Percentiles rank a stretch among this genome's conserved stretches.
These are phyloP conservation scores for Lithocarpus polystachyus DNA, from an alignment of 306 rosid genomes.

Conservation along the genomic window DNA sequence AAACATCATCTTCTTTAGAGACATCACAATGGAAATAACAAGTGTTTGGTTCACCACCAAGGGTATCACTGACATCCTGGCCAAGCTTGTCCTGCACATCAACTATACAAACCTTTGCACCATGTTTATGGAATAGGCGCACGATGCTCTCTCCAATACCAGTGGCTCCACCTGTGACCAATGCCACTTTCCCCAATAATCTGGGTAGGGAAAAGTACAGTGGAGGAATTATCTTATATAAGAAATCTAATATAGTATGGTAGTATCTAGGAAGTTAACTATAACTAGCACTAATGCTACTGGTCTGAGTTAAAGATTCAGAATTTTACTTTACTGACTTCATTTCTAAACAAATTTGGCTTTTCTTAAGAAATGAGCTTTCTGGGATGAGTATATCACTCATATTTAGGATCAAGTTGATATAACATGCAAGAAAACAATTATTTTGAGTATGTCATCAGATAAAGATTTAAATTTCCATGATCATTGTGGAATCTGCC, in stretches of 20 bases:
- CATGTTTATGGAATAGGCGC: conserved; percentile 63
- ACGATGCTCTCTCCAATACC: conserved; percentile 89
- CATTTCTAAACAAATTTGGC: not conserved
- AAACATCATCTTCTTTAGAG: conserved; percentile 53
- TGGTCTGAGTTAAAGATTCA: not conserved
- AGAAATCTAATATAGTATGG: not conserved
- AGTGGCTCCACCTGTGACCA: conserved; percentile 86
- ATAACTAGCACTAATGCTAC: not conserved
- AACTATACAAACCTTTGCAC: conserved; percentile 77
- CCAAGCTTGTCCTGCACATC: conserved; percentile 78
- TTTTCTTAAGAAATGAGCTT: not conserved
- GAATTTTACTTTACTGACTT: not conserved
- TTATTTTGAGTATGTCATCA: not conserved
- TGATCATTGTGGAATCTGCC: not conserved
- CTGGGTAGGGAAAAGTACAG: conserved; percentile 27
- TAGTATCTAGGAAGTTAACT: not conserved
- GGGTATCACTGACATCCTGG: conserved; percentile 44
- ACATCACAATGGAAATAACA: conserved; percentile 64
- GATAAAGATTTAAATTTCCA: not conserved
- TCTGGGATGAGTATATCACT: not conserved
- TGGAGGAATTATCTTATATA: not conserved
- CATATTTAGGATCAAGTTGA: not conserved
- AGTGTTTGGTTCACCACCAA: conserved; percentile 34
- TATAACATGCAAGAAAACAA: not conserved
- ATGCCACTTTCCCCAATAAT: conserved; percentile 77